Evolutionary conservation across 176 grass and related monocot genomes (phyloP), one percentile per base, ranked within the genome.

Genomic region (Hsuehochloa calcarea): DNA sequence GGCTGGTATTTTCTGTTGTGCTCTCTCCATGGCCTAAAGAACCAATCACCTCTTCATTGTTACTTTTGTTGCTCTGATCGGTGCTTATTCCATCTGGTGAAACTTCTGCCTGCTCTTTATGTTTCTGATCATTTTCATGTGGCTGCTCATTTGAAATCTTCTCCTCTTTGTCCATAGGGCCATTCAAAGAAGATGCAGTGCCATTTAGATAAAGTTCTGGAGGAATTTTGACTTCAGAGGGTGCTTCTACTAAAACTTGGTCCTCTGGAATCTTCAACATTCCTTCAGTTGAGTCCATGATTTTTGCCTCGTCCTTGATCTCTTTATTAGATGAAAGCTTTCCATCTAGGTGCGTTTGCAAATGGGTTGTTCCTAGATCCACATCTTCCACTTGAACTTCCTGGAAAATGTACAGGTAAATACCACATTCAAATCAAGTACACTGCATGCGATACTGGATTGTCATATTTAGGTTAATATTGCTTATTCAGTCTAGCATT

Each of bases 261-360:
- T 79, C 84, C 84, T 87, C 89, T 83, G 67, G 19, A 83, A 72
- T 82, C 66, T 83, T 90, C 37, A 80, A 80, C n/a, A 29, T 60
- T 74, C 74, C 89, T 87, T 84, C 68, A 83, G 47, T 68, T 83
- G 84, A 79, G 68, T 62, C 60, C 23, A 74, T 79, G 40, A 0
- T 83, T 60, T 51, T 64, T n/a, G 26, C 73, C 11, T 62, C 6
- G 2, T n/a, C 63, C 68, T 87, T 84, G 49, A 74, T 84, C 22
- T 87, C 74, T 39, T 15, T 65, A 45, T 75, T 56, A 16, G 59
- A 52, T 35, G 68, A 31, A 84, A 87, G 67, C 60, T 90, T 90
- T n/a, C 51, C 10, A 1, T 87, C 80, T 34, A 49, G 74, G 31
- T 83, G 75, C 71, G 10, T 40, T 61, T 74, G 73, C 67, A 79